Percentiles rank a stretch among this genome's conserved stretches.
phyloP scores from a whole-genome alignment of 352 stramenopile species.

The Pythium coloratum region DNA sequence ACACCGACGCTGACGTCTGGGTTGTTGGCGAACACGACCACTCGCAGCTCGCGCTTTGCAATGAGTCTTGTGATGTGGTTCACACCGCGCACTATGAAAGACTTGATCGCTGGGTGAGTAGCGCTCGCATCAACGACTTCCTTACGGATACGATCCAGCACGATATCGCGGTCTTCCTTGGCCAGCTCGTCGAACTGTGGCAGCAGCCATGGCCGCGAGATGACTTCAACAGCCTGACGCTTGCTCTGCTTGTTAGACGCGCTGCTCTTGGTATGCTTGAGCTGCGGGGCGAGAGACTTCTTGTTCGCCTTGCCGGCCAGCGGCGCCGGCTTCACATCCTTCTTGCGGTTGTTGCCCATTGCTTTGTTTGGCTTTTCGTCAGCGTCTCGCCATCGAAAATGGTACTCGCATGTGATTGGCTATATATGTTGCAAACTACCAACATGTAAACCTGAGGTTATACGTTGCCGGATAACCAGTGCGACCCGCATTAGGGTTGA shows the following conservation, averaged over 20 bases:
- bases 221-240: slow-evolving; percentile 21
- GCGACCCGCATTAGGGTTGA: slow-evolving; percentile 2
- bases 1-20: slow-evolving; percentile 42
- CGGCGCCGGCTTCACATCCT: slow-evolving; percentile 15
- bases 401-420: slow-evolving; percentile 12
- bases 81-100: slow-evolving; percentile 42
- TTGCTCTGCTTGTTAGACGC: slow-evolving; percentile 15
- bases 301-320: slow-evolving; percentile 16
- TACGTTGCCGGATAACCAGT: slow-evolving; percentile 19
- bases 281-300: slow-evolving; percentile 22
- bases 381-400: neutral
- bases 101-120: slow-evolving; percentile 22
- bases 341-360: slow-evolving; percentile 23
- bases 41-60: slow-evolving; percentile 39
- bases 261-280: slow-evolving; percentile 12
- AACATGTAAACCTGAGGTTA: slow-evolving; percentile 8
- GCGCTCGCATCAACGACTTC: slow-evolving; percentile 40
- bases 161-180: slow-evolving; percentile 78
- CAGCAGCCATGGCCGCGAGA: slow-evolving; percentile 41
- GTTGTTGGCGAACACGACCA: slow-evolving; percentile 73
- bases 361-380: neutral
- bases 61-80: slow-evolving; percentile 59
- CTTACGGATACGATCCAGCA: slow-evolving; percentile 70
- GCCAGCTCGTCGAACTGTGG: slow-evolving; percentile 61
- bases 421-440: slow-evolving; percentile 21